These are phyloP conservation scores for Euryodendron excelsum DNA, from an alignment of 148 eudicot genomes.

Conservation along the genomic window DNA sequence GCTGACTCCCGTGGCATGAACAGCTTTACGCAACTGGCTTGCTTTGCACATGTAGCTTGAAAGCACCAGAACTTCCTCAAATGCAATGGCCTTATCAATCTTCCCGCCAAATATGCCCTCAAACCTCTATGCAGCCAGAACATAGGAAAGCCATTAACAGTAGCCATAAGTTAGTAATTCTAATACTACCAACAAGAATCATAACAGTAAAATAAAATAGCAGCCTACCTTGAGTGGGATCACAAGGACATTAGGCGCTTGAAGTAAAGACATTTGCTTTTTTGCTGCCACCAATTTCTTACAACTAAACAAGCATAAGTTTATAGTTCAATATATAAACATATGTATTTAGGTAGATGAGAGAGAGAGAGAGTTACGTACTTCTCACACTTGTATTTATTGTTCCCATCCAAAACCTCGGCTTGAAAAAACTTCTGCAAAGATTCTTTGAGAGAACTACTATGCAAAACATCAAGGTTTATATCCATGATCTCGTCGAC, in stretches of 20 bases:
- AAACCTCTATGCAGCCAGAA: conserved; percentile 62
- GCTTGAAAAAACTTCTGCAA: conserved; percentile 86
- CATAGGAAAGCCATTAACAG: background rate
- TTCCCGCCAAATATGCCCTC: conserved; percentile 92
- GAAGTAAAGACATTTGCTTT: conserved; percentile 92
- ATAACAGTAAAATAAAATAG: background rate
- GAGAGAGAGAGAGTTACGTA: conserved; percentile 26
- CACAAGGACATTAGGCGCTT: conserved; percentile 95
- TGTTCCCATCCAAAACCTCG: conserved; percentile 90
- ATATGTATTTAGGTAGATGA: background rate
- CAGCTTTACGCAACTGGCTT: conserved; percentile 57
- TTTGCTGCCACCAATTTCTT: conserved; percentile 84
- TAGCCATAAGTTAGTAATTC: background rate
- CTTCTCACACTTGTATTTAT: conserved; percentile 96
- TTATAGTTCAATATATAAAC: conserved; percentile 10
- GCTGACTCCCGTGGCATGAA: background rate
- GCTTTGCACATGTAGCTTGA: conserved; percentile 93
- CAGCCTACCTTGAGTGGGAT: conserved; percentile 83
- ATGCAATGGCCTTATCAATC: conserved; percentile 76
- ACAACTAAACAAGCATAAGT: conserved; percentile 55
- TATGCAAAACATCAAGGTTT: conserved; percentile 72
- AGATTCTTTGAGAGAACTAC: conserved; percentile 72
- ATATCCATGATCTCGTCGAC: conserved; percentile 98
- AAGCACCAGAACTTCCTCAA: conserved; percentile 81
- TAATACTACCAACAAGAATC: background rate